Percentiles rank a stretch among this genome's conserved stretches.
These are phyloP conservation scores for Caryopteris hybrid DNA, from an alignment of 305 asterid genomes.

Conservation along the genomic window DNA sequence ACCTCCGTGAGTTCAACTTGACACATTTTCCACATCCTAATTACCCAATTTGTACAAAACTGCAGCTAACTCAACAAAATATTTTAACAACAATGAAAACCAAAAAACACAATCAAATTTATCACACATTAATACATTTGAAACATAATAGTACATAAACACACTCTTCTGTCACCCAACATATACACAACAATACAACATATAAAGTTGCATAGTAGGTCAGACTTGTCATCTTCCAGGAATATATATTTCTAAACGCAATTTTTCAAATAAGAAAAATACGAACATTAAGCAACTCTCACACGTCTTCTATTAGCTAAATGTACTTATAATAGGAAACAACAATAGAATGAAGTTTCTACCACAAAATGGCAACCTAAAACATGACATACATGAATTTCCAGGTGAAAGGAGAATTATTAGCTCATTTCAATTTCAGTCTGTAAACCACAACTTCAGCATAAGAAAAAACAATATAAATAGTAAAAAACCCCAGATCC, in stretches of 20 bases:
- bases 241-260: too few species aligned
- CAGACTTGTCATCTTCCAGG: neutral
- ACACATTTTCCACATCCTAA: neutral
- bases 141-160: neutral
- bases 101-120: neutral
- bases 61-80: neutral
- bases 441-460: neutral
- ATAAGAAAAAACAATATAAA: neutral
- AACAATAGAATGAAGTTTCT: neutral
- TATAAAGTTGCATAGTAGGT: neutral
- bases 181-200: neutral
- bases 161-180: neutral
- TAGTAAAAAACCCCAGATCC: conserved; percentile 18
- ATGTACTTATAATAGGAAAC: neutral
- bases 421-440: neutral
- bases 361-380: neutral
- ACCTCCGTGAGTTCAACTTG: neutral
- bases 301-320: neutral
- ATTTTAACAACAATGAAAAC: neutral
- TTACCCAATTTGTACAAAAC: neutral
- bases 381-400: neutral
- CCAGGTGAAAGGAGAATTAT: neutral
- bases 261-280: neutral
- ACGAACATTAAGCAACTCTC: neutral
- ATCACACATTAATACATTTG: neutral